These are phyloP conservation scores for Juglanconis sp. DNA, from an alignment of 2,329 filamentous ascomycete species.

Conservation along the genomic window DNA sequence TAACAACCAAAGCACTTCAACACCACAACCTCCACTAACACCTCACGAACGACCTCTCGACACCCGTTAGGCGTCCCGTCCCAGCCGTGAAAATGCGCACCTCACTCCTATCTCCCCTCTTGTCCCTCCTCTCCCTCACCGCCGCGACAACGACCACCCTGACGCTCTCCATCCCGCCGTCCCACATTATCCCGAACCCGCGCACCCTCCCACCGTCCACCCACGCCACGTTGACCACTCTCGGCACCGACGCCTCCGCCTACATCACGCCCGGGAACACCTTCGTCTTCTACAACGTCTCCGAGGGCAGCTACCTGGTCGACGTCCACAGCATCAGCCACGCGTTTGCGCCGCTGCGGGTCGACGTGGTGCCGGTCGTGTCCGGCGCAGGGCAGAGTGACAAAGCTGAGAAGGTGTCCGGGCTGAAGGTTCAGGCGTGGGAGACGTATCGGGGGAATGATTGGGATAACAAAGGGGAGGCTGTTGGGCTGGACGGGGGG, in stretches of 20 bases:
- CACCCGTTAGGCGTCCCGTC: background rate
- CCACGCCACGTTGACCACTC: conserved; percentile 56
- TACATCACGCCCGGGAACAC: conserved; percentile 66
- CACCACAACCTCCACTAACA: background rate
- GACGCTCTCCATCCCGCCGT: conserved; percentile 41
- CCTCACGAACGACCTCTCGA: background rate
- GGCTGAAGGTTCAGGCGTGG: conserved; percentile 61
- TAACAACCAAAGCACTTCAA: background rate
- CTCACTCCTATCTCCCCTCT: conserved; percentile 28
- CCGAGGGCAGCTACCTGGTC: conserved; percentile 72
- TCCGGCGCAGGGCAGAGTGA: conserved; percentile 30
- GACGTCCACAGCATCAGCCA: conserved; percentile 75
- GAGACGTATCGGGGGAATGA: conserved; percentile 87
- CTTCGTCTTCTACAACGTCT: conserved; percentile 73
- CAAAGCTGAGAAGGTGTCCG: conserved; percentile 26
- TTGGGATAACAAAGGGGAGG: conserved; percentile 81
- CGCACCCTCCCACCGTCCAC: conserved; percentile 60
- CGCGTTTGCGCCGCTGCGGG: conserved; percentile 73
- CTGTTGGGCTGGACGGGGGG: conserved; percentile 37
- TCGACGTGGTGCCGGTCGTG: conserved; percentile 60
- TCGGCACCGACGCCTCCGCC: conserved; percentile 42
- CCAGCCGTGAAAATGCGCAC: conserved; percentile 12
- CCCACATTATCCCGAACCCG: conserved; percentile 42
- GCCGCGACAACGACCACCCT: conserved; percentile 37
- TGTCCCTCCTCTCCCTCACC: conserved; percentile 31